Evolutionary conservation across 2,329 filamentous ascomycete species (phyloP).

Genomic region (Aphanocladium album): DNA sequence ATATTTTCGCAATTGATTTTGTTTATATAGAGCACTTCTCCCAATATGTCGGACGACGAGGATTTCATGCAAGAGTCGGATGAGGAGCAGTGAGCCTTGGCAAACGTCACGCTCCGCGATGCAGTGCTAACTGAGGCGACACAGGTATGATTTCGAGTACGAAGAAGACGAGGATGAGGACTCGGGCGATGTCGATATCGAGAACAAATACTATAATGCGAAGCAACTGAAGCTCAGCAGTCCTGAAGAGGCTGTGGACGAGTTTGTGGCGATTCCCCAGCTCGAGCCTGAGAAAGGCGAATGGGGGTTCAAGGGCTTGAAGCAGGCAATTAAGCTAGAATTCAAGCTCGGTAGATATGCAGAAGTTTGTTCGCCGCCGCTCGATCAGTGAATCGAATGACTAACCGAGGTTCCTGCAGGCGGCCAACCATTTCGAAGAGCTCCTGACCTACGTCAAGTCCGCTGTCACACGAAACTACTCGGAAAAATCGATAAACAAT

Average conservation of each 20-base stretch:
- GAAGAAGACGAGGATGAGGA: constrained; percentile 89
- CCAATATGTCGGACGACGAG: constrained; percentile 47
- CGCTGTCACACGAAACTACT: constrained; percentile 95
- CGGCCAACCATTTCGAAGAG: constrained; percentile 86
- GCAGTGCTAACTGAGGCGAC: not conserved
- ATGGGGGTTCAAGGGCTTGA: constrained; percentile 97
- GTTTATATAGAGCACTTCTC: too few relatives aligned
- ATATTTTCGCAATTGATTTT: not conserved
- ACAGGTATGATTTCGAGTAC: constrained; percentile 90
- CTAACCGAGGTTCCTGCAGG: constrained; percentile 45
- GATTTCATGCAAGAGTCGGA: constrained; percentile 46
- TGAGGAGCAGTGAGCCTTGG: constrained; percentile 36
- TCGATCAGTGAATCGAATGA: not conserved
- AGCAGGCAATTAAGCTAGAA: constrained; percentile 96
- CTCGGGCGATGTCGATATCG: constrained; percentile 84
- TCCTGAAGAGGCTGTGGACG: constrained; percentile 81
- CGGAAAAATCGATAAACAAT: constrained; percentile 98
- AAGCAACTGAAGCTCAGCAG: constrained; percentile 91
- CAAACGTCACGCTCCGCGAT: not conserved
- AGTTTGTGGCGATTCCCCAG: constrained; percentile 83
- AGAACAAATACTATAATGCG: constrained; percentile 99
- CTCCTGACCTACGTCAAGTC: constrained; percentile 97
- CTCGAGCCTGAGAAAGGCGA: constrained; percentile 90
- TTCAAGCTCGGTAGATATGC: constrained; percentile 88
- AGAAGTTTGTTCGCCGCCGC: constrained; percentile 47